Conservation (phyloP, 2,329 filamentous ascomycete genomes). For the Claviceps purpurea region DNA sequence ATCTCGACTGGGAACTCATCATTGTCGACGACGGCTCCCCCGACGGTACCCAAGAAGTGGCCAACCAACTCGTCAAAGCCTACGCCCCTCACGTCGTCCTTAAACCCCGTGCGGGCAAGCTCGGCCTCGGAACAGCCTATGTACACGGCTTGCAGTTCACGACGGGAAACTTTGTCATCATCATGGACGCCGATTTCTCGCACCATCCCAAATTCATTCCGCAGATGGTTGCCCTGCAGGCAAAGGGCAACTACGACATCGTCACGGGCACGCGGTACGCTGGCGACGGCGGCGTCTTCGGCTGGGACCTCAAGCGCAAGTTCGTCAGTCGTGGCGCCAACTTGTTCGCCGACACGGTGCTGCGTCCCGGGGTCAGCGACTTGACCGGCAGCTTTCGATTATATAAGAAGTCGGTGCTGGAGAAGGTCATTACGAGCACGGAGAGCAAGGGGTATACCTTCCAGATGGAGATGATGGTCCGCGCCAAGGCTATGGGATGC, state of each 20-base stretch:
- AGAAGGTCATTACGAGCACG: slow-evolving; percentile 80
- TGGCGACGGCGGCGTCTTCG: slow-evolving; percentile 76
- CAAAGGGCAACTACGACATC: slow-evolving; percentile 73
- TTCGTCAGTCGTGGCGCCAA: slow-evolving; percentile 80
- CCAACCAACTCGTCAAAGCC: slow-evolving; percentile 75
- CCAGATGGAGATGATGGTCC: slow-evolving; percentile 99
- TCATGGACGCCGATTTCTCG: slow-evolving; percentile 99
- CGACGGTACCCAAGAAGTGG: slow-evolving; percentile 85
- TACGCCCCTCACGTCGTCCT: slow-evolving; percentile 72
- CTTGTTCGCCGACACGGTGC: slow-evolving; percentile 86
- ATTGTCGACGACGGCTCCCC: slow-evolving; percentile 97
- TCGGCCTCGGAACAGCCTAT: slow-evolving; percentile 93
- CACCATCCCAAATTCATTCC: slow-evolving; percentile 99
- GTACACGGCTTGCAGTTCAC: slow-evolving; percentile 85
- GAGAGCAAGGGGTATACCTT: slow-evolving; percentile 97
- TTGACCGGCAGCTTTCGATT: slow-evolving; percentile 87
- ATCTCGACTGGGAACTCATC: slow-evolving; percentile 92
- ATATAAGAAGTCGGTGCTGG: slow-evolving; percentile 81
- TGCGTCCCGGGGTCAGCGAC: slow-evolving; percentile 88
- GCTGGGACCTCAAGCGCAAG: slow-evolving; percentile 91
- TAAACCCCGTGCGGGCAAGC: slow-evolving; percentile 82
- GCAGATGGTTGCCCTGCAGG: slow-evolving; percentile 76
- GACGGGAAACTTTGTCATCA: slow-evolving; percentile 91
- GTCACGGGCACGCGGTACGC: slow-evolving; percentile 94
- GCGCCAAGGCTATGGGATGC: slow-evolving; percentile 91